Evolutionary conservation across 2,329 filamentous ascomycete species (phyloP).

Genomic region (Aspergillus sp.): DNA sequence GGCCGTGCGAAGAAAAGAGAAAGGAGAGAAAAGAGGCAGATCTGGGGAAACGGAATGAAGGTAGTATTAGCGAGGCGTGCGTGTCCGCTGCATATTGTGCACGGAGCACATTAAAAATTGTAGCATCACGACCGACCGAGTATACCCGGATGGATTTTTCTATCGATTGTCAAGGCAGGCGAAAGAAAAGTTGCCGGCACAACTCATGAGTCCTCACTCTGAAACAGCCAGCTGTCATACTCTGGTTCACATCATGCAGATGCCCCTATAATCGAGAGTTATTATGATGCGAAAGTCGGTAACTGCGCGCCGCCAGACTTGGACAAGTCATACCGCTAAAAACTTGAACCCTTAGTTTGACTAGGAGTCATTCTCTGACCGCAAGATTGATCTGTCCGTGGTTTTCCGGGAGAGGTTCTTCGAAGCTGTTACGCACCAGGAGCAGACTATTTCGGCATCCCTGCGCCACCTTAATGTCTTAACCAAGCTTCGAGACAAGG

Average conservation of each 20-base stretch:
- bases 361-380: not conserved
- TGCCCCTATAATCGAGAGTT: not conserved
- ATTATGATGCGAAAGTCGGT: not conserved
- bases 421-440: not conserved
- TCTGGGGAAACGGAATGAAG: constrained; percentile 30
- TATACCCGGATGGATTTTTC: not conserved
- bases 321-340: not conserved
- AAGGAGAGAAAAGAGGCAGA: constrained; percentile 20
- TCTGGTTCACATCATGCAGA: not conserved
- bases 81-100: constrained; percentile 15
- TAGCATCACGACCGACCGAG: not conserved
- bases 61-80: constrained; percentile 24
- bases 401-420: not conserved
- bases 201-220: not conserved
- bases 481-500: not conserved
- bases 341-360: not conserved
- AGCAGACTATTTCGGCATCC: no score
- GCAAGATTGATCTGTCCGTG: not conserved
- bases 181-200: not conserved
- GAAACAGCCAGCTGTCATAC: not conserved
- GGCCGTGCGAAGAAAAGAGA: constrained; percentile 6
- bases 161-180: not conserved
- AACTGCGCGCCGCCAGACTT: not conserved
- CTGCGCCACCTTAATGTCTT: not conserved
- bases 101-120: not conserved